A percentile compares a stretch with the other conserved stretches of the same genome.
Evolutionary conservation across 345 rosid genomes (phyloP).

Genomic region (Boechera divaricarpa): DNA sequence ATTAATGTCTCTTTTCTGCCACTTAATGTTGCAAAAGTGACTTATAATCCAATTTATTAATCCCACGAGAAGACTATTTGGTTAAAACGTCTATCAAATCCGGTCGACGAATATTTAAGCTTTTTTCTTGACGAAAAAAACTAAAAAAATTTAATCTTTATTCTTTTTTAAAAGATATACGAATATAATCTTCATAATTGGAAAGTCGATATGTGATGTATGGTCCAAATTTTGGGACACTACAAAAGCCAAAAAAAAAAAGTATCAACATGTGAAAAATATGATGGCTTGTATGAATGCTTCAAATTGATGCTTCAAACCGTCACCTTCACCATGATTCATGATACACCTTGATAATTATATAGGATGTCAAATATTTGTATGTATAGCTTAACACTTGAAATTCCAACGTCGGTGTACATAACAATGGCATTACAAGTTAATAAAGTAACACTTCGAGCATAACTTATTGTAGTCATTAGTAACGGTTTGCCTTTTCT

Average conservation of each 20-base stretch:
- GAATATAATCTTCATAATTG: not conserved
- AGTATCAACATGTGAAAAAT: conserved; percentile 37
- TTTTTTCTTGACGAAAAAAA: not conserved
- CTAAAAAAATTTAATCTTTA: not conserved
- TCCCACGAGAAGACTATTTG: not conserved
- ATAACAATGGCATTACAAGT: not conserved
- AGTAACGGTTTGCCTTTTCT: conserved; percentile 34
- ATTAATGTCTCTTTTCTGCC: conserved; percentile 1
- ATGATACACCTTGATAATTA: not conserved
- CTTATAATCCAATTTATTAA: not conserved
- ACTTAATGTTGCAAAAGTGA: conserved; percentile 25
- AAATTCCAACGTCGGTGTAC: not conserved
- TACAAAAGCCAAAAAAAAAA: conserved; percentile 6
- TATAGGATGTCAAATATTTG: not conserved
- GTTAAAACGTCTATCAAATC: not conserved
- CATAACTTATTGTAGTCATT: conserved; percentile 6
- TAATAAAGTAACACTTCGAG: not conserved
- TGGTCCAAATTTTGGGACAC: conserved; percentile 21
- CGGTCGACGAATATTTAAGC: conserved; percentile 1
- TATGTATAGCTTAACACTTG: not conserved
- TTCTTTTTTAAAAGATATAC: not conserved
- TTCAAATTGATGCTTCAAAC: not conserved
- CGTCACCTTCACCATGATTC: not conserved
- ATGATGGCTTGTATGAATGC: conserved; percentile 19
- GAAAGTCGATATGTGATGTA: conserved; percentile 21